A percentile compares a stretch with the other conserved stretches of the same genome.
Conservation (phyloP, 176 grass and related monocot genomes). For the Zea luxurians region DNA sequence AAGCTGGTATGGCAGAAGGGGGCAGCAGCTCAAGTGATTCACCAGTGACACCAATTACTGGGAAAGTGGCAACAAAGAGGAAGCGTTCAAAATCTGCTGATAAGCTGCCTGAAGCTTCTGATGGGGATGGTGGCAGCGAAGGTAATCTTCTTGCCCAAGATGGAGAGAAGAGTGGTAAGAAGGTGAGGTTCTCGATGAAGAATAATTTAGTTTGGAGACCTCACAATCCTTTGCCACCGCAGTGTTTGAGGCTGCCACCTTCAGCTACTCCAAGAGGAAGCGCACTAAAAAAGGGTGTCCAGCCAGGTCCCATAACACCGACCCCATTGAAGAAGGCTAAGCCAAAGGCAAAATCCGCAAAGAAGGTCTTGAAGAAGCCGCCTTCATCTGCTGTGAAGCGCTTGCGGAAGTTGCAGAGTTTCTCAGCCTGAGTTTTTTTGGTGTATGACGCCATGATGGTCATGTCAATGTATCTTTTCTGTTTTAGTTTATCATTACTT, state of each 20-base stretch:
- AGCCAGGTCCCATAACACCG: slow-evolving; percentile 68
- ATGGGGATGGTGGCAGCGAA: slow-evolving; percentile 26
- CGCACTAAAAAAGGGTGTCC: slow-evolving; percentile 90
- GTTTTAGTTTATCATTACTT: slow-evolving; percentile 42
- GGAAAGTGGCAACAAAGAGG: slow-evolving; percentile 64
- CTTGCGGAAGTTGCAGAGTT: slow-evolving; percentile 73
- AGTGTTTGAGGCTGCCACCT: slow-evolving; percentile 82
- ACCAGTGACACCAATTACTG: slow-evolving; percentile 35
- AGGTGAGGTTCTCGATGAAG: slow-evolving; percentile 92
- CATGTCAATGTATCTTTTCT: slow-evolving; percentile 16
- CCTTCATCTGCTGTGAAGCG: slow-evolving; percentile 70
- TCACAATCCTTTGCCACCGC: slow-evolving; percentile 73
- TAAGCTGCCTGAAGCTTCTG: slow-evolving; percentile 29
- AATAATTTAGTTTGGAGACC: slow-evolving; percentile 96
- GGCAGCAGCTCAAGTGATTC: slow-evolving; percentile 23
- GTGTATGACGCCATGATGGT: no score
- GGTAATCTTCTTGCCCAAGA: slow-evolving; percentile 36
- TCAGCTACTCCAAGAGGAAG: slow-evolving; percentile 90
- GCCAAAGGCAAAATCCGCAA: slow-evolving; percentile 67
- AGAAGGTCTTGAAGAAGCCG: slow-evolving; percentile 76
- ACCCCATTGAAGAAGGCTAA: slow-evolving; percentile 56
- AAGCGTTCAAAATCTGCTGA: slow-evolving; percentile 52
- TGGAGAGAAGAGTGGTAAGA: slow-evolving; percentile 63
- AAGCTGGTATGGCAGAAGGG: slow-evolving; percentile 64
- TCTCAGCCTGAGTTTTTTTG: slow-evolving; percentile 49